These are phyloP conservation scores for Cladosporium austrohemisphaericum DNA, from an alignment of 2,329 filamentous ascomycete genomes.

Conservation along the genomic window DNA sequence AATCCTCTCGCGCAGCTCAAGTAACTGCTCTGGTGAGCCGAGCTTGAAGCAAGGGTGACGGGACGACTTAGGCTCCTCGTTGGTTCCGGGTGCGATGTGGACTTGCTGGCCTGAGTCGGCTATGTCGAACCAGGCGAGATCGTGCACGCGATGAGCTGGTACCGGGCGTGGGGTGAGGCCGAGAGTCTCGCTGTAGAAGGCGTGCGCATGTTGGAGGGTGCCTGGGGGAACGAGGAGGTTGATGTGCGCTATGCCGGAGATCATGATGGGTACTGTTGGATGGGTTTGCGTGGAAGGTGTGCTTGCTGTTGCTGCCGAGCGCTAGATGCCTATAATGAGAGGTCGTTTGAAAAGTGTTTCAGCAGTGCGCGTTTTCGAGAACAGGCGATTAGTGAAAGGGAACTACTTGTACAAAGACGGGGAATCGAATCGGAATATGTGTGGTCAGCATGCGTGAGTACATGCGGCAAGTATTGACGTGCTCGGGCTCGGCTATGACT, in stretches of 20 bases:
- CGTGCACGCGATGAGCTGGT: slow-evolving; percentile 49
- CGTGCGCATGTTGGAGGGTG: slow-evolving; percentile 49
- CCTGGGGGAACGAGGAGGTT: slow-evolving; percentile 56
- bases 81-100: slow-evolving; percentile 50
- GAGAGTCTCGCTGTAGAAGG: slow-evolving; percentile 56
- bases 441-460: too few species aligned
- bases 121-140: slow-evolving; percentile 60
- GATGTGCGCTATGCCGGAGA: slow-evolving; percentile 54
- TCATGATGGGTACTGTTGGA: too few species aligned
- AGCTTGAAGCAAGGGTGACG: slow-evolving; percentile 60
- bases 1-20: slow-evolving; percentile 46
- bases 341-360: too few species aligned
- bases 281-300: too few species aligned
- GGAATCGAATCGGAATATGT: too few species aligned
- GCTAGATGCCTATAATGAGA: too few species aligned
- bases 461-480: too few species aligned
- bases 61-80: slow-evolving; percentile 38
- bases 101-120: slow-evolving; percentile 54
- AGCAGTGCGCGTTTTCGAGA: too few species aligned
- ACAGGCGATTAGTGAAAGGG: too few species aligned
- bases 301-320: too few species aligned
- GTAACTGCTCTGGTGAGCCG: slow-evolving; percentile 45
- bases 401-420: too few species aligned
- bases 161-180: slow-evolving; percentile 53
- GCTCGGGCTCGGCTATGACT: too few species aligned